A percentile compares a stretch with the other conserved stretches of the same genome.
phyloP scores from a whole-genome alignment of 164 flowering plant species.

The Tetracentron sinense region DNA sequence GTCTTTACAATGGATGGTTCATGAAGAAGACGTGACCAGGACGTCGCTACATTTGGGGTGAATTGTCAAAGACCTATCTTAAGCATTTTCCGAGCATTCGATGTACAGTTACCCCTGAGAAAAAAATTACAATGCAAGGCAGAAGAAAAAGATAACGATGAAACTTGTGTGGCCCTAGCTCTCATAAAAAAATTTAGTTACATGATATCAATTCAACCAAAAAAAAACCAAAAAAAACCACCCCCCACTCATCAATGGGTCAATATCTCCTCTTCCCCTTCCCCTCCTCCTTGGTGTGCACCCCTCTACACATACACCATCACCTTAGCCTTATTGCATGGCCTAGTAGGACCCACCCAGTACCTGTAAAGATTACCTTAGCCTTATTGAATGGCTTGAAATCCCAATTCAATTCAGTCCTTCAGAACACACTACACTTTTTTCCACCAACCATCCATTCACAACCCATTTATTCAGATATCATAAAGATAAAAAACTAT shows the following conservation, averaged over 20 bases:
- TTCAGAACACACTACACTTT: neutral
- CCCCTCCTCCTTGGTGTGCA: conserved; percentile 1
- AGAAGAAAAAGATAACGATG: neutral
- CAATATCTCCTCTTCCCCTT: conserved; percentile 5
- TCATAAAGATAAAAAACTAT: neutral
- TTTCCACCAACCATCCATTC: neutral
- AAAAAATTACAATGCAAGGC: too few species aligned
- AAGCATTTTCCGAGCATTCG: too few species aligned
- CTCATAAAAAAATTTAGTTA: too few species aligned
- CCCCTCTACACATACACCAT: neutral
- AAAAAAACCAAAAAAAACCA: too few species aligned
- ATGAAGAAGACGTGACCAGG: too few species aligned
- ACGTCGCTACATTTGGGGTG: too few species aligned
- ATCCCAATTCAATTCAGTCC: conserved; percentile 15
- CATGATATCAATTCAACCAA: too few species aligned
- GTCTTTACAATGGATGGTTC: too few species aligned
- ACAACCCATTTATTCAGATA: neutral
- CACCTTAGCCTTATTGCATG: conserved; percentile 23
- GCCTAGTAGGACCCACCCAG: conserved; percentile 1
- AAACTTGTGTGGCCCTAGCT: neutral
- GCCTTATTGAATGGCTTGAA: conserved; percentile 27
- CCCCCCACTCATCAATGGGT: conserved; percentile 10
- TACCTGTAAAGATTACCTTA: neutral
- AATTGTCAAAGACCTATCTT: too few species aligned
- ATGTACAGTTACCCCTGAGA: too few species aligned